Conservation (phyloP, 441 rosid species). For the Corymbia citriodora region DNA sequence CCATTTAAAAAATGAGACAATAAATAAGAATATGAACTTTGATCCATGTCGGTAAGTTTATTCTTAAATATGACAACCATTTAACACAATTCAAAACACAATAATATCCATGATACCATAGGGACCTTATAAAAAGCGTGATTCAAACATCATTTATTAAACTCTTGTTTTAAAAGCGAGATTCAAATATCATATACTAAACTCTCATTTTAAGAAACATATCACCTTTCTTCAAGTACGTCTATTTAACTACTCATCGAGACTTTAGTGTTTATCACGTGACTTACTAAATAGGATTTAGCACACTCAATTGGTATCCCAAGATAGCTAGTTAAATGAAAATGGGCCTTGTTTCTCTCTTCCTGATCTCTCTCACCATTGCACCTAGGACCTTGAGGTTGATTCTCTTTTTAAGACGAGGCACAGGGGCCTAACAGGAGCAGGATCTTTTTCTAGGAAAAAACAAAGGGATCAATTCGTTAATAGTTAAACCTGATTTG, state of each 20-base stretch:
- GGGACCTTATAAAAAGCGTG: not conserved
- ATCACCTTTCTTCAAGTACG: not conserved
- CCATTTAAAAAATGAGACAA: not conserved
- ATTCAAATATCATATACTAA: not conserved
- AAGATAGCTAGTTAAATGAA: not conserved
- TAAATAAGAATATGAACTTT: not conserved
- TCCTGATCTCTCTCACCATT: not conserved
- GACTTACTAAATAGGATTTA: not conserved
- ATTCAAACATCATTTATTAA: not conserved
- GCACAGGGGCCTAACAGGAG: not conserved
- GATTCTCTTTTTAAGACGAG: not conserved
- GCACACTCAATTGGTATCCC: not conserved
- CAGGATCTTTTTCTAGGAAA: not conserved
- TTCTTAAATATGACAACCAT: not conserved
- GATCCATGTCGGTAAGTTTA: not conserved
- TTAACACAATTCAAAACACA: not conserved
- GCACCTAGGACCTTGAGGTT: not conserved
- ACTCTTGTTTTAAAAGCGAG: not conserved
- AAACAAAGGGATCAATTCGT: not conserved
- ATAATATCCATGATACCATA: not conserved
- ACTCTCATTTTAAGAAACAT: not conserved
- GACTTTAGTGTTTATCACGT: not conserved
- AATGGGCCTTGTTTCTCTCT: not conserved
- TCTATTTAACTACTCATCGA: not conserved
- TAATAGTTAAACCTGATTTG: not conserved